Evolutionary conservation across 192 early-diverging fungal genomes (phyloP).

Genomic region (Linnemannia schmuckeri): DNA sequence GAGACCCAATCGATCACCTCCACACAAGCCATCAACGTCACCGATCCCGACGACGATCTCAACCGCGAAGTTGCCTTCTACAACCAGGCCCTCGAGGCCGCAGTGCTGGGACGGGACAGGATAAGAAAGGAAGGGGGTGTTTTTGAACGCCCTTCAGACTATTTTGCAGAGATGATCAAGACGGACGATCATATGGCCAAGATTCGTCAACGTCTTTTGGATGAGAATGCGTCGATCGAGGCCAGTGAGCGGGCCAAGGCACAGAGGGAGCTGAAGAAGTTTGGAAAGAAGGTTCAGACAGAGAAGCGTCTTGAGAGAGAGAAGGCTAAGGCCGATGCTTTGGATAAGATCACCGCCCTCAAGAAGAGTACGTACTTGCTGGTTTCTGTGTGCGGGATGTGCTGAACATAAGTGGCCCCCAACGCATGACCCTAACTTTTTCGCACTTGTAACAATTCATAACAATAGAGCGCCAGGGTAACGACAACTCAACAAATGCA

Average conservation of each 20-base stretch:
- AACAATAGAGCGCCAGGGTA: conserved; percentile 67
- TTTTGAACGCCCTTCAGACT: conserved; percentile 92
- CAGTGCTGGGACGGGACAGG: conserved; percentile 72
- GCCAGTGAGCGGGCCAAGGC: conserved; percentile 87
- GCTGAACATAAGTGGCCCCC: not conserved
- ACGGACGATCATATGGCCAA: conserved; percentile 94
- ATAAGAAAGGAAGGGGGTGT: conserved; percentile 76
- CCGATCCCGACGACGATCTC: conserved; percentile 88
- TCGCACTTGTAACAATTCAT: not conserved
- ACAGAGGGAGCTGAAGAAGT: conserved; percentile 94
- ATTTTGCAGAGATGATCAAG: conserved; percentile 99
- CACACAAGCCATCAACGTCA: conserved; percentile 60
- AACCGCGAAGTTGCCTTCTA: conserved; percentile 96
- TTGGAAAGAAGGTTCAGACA: conserved; percentile 96
- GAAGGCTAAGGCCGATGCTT: conserved; percentile 85
- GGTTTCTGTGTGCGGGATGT: not conserved
- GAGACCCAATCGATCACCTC: conserved; percentile 77
- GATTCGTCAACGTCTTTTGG: conserved; percentile 87
- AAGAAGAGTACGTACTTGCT: conserved; percentile 84
- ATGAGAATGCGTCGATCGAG: conserved; percentile 85
- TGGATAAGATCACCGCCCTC: conserved; percentile 92
- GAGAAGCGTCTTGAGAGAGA: conserved; percentile 92
- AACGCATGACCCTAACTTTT: not conserved
- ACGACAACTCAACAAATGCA: conserved; percentile 53
- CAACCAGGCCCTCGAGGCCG: conserved; percentile 89